Percentiles rank a stretch among this genome's conserved stretches.
These are phyloP conservation scores for Astraeus odoratus DNA, from an alignment of 768 basidiomycete genomes.

Conservation along the genomic window DNA sequence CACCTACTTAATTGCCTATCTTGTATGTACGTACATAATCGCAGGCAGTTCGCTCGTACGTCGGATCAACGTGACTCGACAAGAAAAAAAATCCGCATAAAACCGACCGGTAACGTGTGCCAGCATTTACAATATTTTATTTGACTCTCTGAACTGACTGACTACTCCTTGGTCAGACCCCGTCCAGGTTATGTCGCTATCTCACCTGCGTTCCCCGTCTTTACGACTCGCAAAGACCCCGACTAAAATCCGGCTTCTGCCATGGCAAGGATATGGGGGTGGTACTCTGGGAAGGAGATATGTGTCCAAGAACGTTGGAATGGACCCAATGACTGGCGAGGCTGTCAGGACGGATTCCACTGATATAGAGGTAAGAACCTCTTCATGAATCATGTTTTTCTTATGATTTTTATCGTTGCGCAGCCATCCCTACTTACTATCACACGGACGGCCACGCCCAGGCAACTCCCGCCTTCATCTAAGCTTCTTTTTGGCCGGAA, in stretches of 20 bases:
- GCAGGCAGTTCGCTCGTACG: too few relatives aligned
- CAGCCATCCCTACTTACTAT: constrained; percentile 52
- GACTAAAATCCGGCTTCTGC: neutral
- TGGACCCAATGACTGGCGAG: constrained; percentile 48
- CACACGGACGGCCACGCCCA: constrained; percentile 43
- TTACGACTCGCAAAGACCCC: constrained; percentile 8
- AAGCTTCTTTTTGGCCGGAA: constrained; percentile 78
- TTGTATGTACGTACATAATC: too few relatives aligned
- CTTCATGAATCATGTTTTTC: neutral
- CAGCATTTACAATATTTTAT: neutral
- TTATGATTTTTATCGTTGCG: neutral
- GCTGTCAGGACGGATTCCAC: constrained; percentile 19
- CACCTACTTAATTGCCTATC: too few relatives aligned
- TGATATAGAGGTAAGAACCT: constrained; percentile 44
- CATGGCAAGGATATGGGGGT: constrained; percentile 11
- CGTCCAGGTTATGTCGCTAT: constrained; percentile 18
- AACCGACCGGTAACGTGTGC: too few relatives aligned
- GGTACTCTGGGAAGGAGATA: constrained; percentile 1
- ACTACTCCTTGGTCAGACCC: neutral
- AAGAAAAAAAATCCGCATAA: too few relatives aligned
- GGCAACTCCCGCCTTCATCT: constrained; percentile 54
- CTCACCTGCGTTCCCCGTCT: constrained; percentile 8
- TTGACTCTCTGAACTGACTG: neutral
- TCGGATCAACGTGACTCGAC: too few relatives aligned
- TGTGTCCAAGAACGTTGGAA: constrained; percentile 8